Percentiles rank a stretch among this genome's conserved stretches.
Conservation (phyloP, 169 alveolate genomes). For the Plasmodium knowlesi region DNA sequence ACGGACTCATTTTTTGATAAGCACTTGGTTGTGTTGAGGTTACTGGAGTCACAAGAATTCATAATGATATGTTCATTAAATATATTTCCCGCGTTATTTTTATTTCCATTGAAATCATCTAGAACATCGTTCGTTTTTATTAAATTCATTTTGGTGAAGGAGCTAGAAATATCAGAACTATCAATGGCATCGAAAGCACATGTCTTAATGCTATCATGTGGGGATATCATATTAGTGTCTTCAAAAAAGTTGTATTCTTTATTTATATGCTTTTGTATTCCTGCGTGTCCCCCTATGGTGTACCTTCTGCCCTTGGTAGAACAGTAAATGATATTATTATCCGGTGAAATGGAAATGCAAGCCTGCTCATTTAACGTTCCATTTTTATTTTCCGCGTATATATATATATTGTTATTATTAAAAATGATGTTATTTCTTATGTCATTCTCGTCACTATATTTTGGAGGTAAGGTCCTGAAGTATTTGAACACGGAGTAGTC, state of each 20-base stretch:
- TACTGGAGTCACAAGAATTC: conserved; percentile 62
- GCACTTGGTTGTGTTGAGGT: conserved; percentile 37
- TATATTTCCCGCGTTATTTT: conserved; percentile 37
- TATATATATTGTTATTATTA: conserved; percentile 67
- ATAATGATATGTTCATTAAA: conserved; percentile 50
- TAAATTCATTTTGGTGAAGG: conserved; percentile 72
- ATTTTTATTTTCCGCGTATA: conserved; percentile 73
- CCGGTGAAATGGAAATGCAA: conserved; percentile 68
- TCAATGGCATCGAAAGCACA: conserved; percentile 51
- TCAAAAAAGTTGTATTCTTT: conserved; percentile 71
- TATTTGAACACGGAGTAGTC: conserved; percentile 49
- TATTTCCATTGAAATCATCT: conserved; percentile 26
- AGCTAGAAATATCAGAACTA: conserved; percentile 57
- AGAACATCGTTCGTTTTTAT: conserved; percentile 64
- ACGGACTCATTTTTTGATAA: conserved; percentile 50
- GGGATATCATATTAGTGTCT: conserved; percentile 10
- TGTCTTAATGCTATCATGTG: conserved; percentile 56
- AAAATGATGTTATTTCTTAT: conserved; percentile 70
- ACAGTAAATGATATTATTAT: conserved; percentile 63
- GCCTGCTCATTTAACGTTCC: conserved; percentile 76
- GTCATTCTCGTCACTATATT: conserved; percentile 73
- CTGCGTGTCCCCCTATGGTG: conserved; percentile 73
- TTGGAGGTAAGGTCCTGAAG: conserved; percentile 72
- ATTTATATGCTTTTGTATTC: conserved; percentile 69
- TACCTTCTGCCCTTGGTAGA: conserved; percentile 71